A percentile compares a stretch with the other conserved stretches of the same genome.
phyloP scores from a whole-genome alignment of 2,329 filamentous ascomycete species.

The Scytalidium lignicola region DNA sequence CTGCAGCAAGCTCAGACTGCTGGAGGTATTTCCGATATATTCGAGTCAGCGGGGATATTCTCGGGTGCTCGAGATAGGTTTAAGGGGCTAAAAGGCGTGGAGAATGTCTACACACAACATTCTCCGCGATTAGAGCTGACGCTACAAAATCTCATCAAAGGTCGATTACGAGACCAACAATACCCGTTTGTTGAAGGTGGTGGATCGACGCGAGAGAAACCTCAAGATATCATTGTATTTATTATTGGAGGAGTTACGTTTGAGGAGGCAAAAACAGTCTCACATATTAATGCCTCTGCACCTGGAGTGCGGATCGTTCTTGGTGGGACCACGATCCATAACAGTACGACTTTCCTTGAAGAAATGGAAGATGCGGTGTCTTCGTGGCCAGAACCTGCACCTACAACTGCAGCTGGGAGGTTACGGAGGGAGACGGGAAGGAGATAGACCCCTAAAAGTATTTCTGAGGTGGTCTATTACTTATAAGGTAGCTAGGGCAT shows the following conservation, averaged over 20 bases:
- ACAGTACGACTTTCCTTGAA: slow-evolving; percentile 80
- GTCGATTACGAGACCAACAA: slow-evolving; percentile 75
- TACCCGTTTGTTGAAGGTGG: slow-evolving; percentile 93
- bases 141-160: slow-evolving; percentile 89
- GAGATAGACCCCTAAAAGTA: slow-evolving; percentile 9
- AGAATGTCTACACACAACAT: slow-evolving; percentile 98
- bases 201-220: slow-evolving; percentile 84
- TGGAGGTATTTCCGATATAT: slow-evolving; percentile 82
- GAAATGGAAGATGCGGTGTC: slow-evolving; percentile 86
- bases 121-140: slow-evolving; percentile 83
- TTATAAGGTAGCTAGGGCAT: not conserved
- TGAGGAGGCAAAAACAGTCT: slow-evolving; percentile 93
- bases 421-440: slow-evolving; percentile 28
- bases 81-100: slow-evolving; percentile 92
- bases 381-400: slow-evolving; percentile 69
- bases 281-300: slow-evolving; percentile 87
- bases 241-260: slow-evolving; percentile 92
- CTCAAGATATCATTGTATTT: slow-evolving; percentile 93
- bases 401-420: slow-evolving; percentile 28
- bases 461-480: not conserved
- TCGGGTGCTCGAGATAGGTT: slow-evolving; percentile 81
- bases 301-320: slow-evolving; percentile 86
- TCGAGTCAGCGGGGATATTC: slow-evolving; percentile 88
- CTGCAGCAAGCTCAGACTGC: slow-evolving; percentile 72
- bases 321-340: slow-evolving; percentile 83